Evolutionary conservation across 768 basidiomycete genomes (phyloP).

Genomic region (Agrocybe pediades): DNA sequence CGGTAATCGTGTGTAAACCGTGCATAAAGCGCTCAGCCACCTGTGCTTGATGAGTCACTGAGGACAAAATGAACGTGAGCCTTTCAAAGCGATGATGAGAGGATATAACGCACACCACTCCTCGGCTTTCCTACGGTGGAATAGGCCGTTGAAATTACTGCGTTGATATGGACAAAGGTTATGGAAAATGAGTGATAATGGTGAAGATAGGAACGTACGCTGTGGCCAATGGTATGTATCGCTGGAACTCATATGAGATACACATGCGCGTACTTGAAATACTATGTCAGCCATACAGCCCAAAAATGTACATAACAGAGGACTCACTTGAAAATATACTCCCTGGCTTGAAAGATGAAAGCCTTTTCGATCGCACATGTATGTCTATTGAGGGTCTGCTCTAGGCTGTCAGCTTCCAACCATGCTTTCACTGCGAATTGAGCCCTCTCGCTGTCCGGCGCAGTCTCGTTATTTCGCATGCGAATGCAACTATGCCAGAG

Average conservation of each 20-base stretch:
- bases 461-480: conserved; percentile 46
- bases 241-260: conserved; percentile 69
- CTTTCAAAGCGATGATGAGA: conserved; percentile 11
- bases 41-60: conserved; percentile 62
- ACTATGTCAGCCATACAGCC: conserved; percentile 8
- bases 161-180: not conserved
- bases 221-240: conserved; percentile 59
- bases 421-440: conserved; percentile 69
- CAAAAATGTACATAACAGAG: not conserved
- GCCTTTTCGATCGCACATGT: conserved; percentile 68
- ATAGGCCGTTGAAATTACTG: conserved; percentile 46
- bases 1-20: conserved; percentile 63
- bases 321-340: conserved; percentile 77
- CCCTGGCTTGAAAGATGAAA: conserved; percentile 69
- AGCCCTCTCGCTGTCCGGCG: conserved; percentile 52
- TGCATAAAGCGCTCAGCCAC: conserved; percentile 62
- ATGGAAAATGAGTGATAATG: not conserved
- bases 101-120: conserved; percentile 59
- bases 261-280: conserved; percentile 62
- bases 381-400: conserved; percentile 61
- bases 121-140: conserved; percentile 58
- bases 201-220: conserved; percentile 38
- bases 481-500: conserved; percentile 75
- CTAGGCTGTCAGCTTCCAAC: conserved; percentile 69
- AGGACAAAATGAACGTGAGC: conserved; percentile 6